Evolutionary conservation across 225 moss, liverwort and hornwort genomes (phyloP).

Genomic region (Pleurozium schreberi): DNA sequence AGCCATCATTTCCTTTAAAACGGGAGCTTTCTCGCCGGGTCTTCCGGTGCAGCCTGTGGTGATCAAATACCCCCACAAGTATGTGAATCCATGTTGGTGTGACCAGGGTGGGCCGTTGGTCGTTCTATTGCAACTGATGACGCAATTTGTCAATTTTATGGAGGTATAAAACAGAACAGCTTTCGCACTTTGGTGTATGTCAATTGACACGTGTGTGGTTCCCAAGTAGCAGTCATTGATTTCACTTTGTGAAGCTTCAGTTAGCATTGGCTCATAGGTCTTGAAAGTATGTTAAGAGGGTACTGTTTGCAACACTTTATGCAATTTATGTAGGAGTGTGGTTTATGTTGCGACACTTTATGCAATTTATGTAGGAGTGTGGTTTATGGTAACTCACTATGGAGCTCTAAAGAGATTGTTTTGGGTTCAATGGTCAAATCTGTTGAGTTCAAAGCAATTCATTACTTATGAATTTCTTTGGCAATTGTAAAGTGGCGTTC

Average conservation of each 20-base stretch:
- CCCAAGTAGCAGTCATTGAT: background rate
- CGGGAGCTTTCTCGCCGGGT: slow-evolving; percentile 46
- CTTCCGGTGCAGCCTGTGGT: slow-evolving; percentile 51
- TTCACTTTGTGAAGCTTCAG: background rate
- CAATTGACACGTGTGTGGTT: background rate
- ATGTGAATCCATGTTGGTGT: slow-evolving; percentile 58
- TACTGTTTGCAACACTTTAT: background rate
- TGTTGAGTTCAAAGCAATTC: background rate
- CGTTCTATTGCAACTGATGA: slow-evolving; percentile 50
- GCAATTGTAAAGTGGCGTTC: background rate
- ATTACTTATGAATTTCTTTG: background rate
- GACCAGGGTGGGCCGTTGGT: slow-evolving; percentile 52
- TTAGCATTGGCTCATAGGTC: background rate
- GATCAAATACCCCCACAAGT: slow-evolving; percentile 41
- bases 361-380: background rate
- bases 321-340: too few species aligned
- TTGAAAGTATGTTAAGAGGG: background rate
- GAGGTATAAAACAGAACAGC: slow-evolving; percentile 10
- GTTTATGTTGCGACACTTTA: too few species aligned
- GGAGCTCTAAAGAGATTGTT: background rate
- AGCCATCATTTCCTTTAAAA: slow-evolving; percentile 46
- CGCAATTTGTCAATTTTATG: slow-evolving; percentile 52
- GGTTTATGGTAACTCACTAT: background rate
- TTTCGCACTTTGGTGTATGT: background rate
- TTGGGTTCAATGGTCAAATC: background rate